A percentile compares a stretch with the other conserved stretches of the same genome.
These are phyloP conservation scores for Mycena latifolia DNA, from an alignment of 768 basidiomycete genomes.

Conservation along the genomic window DNA sequence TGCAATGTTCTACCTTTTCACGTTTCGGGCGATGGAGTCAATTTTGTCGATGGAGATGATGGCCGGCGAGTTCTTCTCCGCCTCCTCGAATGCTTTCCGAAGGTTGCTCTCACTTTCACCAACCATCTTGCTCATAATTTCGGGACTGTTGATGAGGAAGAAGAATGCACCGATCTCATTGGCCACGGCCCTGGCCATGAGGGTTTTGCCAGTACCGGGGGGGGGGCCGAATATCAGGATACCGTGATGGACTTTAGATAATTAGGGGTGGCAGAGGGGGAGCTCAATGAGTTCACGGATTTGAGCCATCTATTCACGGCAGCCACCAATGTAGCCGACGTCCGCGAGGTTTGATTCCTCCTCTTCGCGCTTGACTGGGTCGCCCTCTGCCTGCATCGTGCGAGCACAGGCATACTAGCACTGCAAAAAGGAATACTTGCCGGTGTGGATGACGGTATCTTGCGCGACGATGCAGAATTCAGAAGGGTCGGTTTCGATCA, in stretches of 20 bases:
- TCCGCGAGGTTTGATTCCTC: conserved; percentile 97
- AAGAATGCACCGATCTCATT: conserved; percentile 99
- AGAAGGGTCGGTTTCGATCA: conserved; percentile 97
- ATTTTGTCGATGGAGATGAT: conserved; percentile 99
- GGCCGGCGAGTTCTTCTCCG: conserved; percentile 99
- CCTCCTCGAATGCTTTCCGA: conserved; percentile 98
- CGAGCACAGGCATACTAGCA: background rate
- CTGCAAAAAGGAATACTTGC: conserved; percentile 49
- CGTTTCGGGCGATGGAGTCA: conserved; percentile 99
- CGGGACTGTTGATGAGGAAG: conserved; percentile 99
- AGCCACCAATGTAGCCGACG: conserved; percentile 99
- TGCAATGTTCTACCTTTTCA: conserved; percentile 81
- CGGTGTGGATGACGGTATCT: conserved; percentile 97
- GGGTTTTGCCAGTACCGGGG: conserved; percentile 98
- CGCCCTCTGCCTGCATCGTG: conserved; percentile 79
- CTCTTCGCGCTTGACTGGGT: conserved; percentile 98
- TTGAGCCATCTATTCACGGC: conserved; percentile 99
- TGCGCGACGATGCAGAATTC: conserved; percentile 99
- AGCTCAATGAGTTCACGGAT: conserved; percentile 99
- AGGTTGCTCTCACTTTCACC: conserved; percentile 98
- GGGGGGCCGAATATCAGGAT: conserved; percentile 99
- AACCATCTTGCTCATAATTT: conserved; percentile 99
- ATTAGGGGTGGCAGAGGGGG: conserved; percentile 96
- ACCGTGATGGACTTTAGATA: conserved; percentile 99
- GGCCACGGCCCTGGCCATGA: conserved; percentile 99